phyloP scores from a whole-genome alignment of 176 grass and related monocot species.

The Stipa capillata region DNA sequence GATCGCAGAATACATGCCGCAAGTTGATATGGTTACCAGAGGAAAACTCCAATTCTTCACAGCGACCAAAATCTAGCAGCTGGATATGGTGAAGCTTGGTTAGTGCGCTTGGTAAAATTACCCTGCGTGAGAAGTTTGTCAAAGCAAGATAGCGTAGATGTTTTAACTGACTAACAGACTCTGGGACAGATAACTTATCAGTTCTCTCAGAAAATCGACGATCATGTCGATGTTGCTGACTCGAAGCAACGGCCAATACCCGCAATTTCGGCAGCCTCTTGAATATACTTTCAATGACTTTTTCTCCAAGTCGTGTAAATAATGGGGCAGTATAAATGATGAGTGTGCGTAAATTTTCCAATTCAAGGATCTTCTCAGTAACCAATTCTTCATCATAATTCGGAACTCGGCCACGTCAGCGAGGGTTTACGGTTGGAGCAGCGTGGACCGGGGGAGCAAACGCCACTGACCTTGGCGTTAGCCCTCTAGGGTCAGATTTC shows the following conservation, averaged over 20 bases:
- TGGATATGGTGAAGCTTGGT: slow-evolving; percentile 19
- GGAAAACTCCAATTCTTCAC: neutral
- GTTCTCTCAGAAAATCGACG: too few species aligned
- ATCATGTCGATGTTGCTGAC: too few species aligned
- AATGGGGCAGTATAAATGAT: neutral
- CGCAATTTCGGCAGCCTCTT: neutral
- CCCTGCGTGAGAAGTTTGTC: accelerated
- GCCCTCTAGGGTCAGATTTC: too few species aligned
- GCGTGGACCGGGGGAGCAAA: too few species aligned
- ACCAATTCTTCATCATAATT: neutral
- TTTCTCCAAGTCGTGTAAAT: neutral
- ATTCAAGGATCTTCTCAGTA: neutral
- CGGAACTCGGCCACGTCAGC: too few species aligned
- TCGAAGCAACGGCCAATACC: too few species aligned
- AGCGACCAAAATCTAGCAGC: neutral
- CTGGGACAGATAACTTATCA: neutral
- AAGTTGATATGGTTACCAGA: neutral
- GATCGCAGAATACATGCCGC: neutral
- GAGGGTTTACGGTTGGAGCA: too few species aligned
- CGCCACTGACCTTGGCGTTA: too few species aligned
- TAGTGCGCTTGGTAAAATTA: neutral
- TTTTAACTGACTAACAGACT: too few species aligned
- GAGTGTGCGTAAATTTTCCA: neutral
- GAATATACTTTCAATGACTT: neutral
- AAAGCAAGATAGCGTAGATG: neutral